These are phyloP conservation scores for Flueggea neowawraea DNA, from an alignment of 441 rosid genomes.

Conservation along the genomic window DNA sequence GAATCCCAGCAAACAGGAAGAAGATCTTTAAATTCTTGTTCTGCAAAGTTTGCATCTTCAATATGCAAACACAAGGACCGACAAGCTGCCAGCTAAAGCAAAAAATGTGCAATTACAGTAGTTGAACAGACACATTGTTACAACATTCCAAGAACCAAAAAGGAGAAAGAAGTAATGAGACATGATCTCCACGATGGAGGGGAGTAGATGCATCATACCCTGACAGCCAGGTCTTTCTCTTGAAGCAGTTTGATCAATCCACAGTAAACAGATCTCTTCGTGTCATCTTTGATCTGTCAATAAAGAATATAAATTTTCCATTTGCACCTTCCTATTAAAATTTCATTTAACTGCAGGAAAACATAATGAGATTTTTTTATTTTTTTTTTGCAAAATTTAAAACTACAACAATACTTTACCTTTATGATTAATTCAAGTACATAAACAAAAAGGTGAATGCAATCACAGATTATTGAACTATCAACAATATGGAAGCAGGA, in stretches of 20 bases:
- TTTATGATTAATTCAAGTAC: too few relatives aligned
- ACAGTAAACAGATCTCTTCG: constrained; percentile 86
- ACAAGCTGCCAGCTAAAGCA: constrained; percentile 92
- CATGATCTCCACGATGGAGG: not conserved
- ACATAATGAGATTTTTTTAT: too few relatives aligned
- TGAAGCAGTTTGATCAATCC: constrained; percentile 82
- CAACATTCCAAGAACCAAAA: constrained; percentile 1
- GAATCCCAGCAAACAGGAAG: constrained; percentile 91
- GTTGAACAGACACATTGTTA: constrained; percentile 11
- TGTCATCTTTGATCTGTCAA: constrained; percentile 87
- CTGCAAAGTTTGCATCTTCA: constrained; percentile 97
- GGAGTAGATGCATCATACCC: constrained; percentile 47
- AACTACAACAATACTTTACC: too few relatives aligned
- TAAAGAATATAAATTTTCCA: constrained; percentile 17
- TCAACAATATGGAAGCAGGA: too few relatives aligned
- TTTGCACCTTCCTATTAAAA: not conserved
- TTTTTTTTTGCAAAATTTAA: too few relatives aligned
- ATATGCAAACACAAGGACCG: constrained; percentile 88
- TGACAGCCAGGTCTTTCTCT: constrained; percentile 84
- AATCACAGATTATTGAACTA: too few relatives aligned
- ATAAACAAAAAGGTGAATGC: too few relatives aligned
- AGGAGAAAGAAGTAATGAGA: constrained; percentile 7
- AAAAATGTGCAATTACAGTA: constrained; percentile 27
- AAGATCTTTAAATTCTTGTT: constrained; percentile 72
- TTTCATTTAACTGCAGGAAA: not conserved